Evolutionary conservation across 2,329 filamentous ascomycete species (phyloP), one percentile per base, ranked within the genome.

Genomic region (Gnomoniopsis smithogilvyi): DNA sequence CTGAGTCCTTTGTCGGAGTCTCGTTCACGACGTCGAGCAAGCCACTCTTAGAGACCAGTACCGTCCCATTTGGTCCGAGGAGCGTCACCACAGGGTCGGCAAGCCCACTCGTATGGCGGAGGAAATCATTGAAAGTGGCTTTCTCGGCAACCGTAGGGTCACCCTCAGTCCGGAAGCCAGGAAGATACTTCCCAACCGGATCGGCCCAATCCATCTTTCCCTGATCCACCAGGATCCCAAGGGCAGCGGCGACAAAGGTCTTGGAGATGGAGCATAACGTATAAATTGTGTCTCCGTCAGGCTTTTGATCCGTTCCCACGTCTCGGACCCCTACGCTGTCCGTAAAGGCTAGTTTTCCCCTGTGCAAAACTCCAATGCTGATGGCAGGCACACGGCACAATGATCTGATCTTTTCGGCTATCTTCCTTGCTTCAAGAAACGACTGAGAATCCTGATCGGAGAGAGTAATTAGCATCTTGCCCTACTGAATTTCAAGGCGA

Each of bases 71-170:
- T 3, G 51, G 51, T 3, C 51, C 51, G 15, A 43, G 26, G 10
- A 54, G 12, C 15, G 51, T 41, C 11, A 54, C 21, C 22, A 54
- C 51, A 22, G 36, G 41, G n/a, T 54, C 41, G 36, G 22, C 41
- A 12, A 54, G 36, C 7, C 51, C 51, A n/a, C 51, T 38, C n/a
- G 51, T 45, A 30, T 54, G 51, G 17, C 38, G 51, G 19, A 54
- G 36, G 19, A 54, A 54, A 26, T 54, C 51, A 21, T 45, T 45
- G 38, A 54, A 54, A 1, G 33, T 54, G 22, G 51, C 51, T 22
- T 45, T 38, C 22, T 34, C 15, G 6, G 51, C 38, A 26, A 54
- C 51, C 12, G 17, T 36, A 17, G 26, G 17, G 22, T 41, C 51
- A 8, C 51, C 41, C 19, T 41, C 17, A 22, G 51, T 41, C 4